These are phyloP conservation scores for Coccomyxa sp. DNA, from an alignment of 139 green algal species.

Conservation along the genomic window DNA sequence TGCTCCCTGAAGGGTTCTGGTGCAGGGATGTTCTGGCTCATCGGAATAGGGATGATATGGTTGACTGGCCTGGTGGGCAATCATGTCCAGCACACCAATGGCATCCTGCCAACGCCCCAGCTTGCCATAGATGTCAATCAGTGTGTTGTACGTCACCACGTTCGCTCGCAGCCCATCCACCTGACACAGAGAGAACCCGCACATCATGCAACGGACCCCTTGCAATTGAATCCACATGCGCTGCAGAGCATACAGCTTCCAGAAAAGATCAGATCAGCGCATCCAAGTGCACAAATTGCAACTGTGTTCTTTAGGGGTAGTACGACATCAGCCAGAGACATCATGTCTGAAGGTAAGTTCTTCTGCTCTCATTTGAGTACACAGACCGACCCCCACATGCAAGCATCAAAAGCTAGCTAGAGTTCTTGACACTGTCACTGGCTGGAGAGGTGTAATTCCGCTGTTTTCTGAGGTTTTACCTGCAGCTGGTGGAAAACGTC, in stretches of 20 bases:
- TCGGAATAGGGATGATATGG: no score
- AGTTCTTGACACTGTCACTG: not conserved
- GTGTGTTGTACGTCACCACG: constrained; percentile 67
- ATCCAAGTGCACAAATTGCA: not conserved
- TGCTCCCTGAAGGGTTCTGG: no score
- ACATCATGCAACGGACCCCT: not conserved
- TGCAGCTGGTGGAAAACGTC: constrained; percentile 32
- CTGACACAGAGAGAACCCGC: not conserved
- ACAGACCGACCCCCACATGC: no score
- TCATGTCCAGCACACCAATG: constrained; percentile 31
- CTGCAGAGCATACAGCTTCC: not conserved
- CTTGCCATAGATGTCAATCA: constrained; percentile 74
- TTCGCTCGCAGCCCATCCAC: constrained; percentile 29
- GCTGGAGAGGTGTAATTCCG: no score
- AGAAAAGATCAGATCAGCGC: no score
- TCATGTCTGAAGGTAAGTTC: no score
- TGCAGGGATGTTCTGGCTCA: no score
- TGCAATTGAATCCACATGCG: not conserved
- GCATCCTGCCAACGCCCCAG: constrained; percentile 62
- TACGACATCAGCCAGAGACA: no score
- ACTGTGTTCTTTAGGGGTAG: not conserved
- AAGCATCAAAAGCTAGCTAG: not conserved
- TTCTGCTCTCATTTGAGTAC: no score
- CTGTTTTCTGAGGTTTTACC: no score
- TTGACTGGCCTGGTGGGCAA: constrained; percentile 13